Evolutionary conservation across 805 yeast genomes (phyloP), one percentile per base, ranked within the genome.

Genomic region (Starmerella stellata): DNA sequence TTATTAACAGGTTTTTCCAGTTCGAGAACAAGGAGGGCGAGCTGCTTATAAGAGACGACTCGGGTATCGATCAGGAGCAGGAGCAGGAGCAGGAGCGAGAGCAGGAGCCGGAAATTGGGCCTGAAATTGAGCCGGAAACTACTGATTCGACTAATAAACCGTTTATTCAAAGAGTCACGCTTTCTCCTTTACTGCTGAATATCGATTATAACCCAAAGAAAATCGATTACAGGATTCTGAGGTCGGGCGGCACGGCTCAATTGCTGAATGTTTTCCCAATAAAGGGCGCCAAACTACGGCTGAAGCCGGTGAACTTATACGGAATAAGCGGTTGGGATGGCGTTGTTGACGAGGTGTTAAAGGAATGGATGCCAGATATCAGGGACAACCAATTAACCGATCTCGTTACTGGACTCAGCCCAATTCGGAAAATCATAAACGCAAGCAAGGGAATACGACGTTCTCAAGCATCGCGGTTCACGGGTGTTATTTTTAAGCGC

Each of bases 161-260:
- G 11, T 85, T 70, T 51, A 64, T 83, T 34, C 82, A 79, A 48
- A 73, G 73, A 51, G 66, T 82, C 27, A 69, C 69, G 32, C 43
- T 60, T 23, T 38, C 45, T 3, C 55, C 52, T 5, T 65, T 83
- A 4, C 68, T 69, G 35, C 54, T 90, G 17, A 74, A 74, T 44
- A 61, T 90, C 30, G 96, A 90, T 56, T 90, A 90, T 55, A 83
- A 82, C 53, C 96, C 98, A 0, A 83, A 83, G 54, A 78, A 74
- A 47, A 66, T 87, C 21, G 93, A 87, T 55, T 80, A 78, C 52
- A 70, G 74, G 2, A 95, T 93, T 0, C 66, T 85, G 23, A 64
- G 80, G 41, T 77, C 94, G 0, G 96, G 96, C 0, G 82, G 77
- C 44, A 70, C 82, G 0, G 74, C 78, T 2, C 95, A 87, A 54